Percentiles rank a stretch among this genome's conserved stretches.
Conservation (phyloP, 768 basidiomycete species). For the Russula sp. region DNA sequence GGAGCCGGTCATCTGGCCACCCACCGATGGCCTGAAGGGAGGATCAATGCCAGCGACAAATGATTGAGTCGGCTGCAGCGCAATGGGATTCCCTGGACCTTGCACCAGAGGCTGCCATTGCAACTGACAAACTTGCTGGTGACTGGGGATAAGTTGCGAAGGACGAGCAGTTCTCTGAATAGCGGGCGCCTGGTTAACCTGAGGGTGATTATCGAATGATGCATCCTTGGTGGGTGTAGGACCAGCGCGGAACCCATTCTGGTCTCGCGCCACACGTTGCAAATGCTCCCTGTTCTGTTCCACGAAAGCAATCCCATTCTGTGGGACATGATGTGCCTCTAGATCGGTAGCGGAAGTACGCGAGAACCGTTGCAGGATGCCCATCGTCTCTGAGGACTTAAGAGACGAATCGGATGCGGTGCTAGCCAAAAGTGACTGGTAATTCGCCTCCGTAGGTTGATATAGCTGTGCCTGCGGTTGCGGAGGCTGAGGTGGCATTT, state of each 20-base stretch:
- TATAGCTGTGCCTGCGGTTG: neutral
- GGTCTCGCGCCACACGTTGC: slow-evolving; percentile 8
- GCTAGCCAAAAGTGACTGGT: neutral
- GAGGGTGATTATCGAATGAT: neutral
- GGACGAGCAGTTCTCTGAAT: neutral
- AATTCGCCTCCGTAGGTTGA: slow-evolving; percentile 5
- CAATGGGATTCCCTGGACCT: neutral
- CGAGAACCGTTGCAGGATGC: slow-evolving; percentile 5
- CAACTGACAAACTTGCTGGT: neutral
- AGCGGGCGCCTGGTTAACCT: neutral
- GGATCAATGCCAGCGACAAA: neutral
- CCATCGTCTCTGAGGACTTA: neutral
- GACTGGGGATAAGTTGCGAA: neutral
- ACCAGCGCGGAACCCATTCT: slow-evolving; percentile 9
- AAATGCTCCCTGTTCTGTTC: neutral
- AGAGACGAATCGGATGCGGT: neutral
- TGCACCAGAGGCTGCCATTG: neutral
- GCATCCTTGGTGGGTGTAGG: slow-evolving; percentile 1
- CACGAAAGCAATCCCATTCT: neutral
- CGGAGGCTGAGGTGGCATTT: neutral
- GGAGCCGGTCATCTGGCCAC: neutral
- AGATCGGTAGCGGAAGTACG: neutral
- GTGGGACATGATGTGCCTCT: slow-evolving; percentile 2
- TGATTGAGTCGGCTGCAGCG: neutral
- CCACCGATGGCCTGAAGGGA: neutral